Conservation (phyloP, 169 alveolate species). For the Plasmodium gonderi region DNA sequence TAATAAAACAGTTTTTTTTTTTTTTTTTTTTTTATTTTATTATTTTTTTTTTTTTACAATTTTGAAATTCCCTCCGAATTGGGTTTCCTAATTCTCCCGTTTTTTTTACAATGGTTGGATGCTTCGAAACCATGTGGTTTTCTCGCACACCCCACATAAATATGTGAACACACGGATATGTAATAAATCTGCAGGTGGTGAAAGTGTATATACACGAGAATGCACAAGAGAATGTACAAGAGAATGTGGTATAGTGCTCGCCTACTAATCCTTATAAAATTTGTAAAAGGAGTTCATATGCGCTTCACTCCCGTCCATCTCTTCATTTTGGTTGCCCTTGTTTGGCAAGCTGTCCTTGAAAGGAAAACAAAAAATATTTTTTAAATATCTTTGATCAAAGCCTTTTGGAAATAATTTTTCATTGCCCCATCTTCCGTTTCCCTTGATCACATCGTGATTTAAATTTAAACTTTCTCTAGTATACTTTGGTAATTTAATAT, state of each 20-base stretch:
- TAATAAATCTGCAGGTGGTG: neutral
- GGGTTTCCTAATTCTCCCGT: neutral
- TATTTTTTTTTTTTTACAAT: too few relatives aligned
- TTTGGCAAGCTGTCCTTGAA: conserved; percentile 73
- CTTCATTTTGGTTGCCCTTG: neutral
- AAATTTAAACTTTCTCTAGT: conserved; percentile 86
- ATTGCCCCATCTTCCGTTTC: conserved; percentile 92
- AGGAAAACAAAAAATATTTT: conserved; percentile 85
- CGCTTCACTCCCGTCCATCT: neutral
- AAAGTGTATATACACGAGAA: neutral
- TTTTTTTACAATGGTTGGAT: neutral
- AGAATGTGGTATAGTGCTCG: too few relatives aligned
- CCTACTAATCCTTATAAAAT: conserved; percentile 55
- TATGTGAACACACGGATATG: too few relatives aligned
- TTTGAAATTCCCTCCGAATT: neutral
- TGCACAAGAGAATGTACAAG: too few relatives aligned
- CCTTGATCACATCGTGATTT: conserved; percentile 88
- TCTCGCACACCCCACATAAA: neutral
- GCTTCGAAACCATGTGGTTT: neutral
- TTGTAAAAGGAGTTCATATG: conserved; percentile 69
- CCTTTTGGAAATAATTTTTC: conserved; percentile 89
- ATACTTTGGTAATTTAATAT: conserved; percentile 87
- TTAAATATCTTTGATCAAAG: conserved; percentile 89
- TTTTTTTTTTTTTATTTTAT: too few relatives aligned
- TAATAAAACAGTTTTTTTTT: too few relatives aligned